Percentiles rank a stretch among this genome's conserved stretches.
Conservation (phyloP, 2,329 filamentous ascomycete species). For the Verticillium dahliae region DNA sequence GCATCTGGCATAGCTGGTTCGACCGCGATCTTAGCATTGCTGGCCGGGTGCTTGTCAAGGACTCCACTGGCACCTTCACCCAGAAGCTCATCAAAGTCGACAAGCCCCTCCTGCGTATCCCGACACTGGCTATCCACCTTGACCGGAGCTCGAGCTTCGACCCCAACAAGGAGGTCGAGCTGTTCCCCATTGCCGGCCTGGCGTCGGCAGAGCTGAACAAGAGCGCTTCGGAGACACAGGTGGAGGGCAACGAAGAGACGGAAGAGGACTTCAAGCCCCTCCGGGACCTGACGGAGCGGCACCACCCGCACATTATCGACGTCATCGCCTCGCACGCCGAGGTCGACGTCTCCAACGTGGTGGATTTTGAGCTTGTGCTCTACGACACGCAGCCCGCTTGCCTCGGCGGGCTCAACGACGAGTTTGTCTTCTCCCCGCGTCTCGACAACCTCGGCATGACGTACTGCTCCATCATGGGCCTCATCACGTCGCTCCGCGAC, state of each 20-base stretch:
- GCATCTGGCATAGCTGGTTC: conserved; percentile 98
- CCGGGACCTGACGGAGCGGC: conserved; percentile 70
- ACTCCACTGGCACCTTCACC: conserved; percentile 65
- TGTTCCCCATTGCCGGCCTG: conserved; percentile 88
- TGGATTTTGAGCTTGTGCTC: conserved; percentile 95
- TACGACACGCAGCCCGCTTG: conserved; percentile 92
- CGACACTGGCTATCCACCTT: conserved; percentile 89
- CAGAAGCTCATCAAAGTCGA: conserved; percentile 88
- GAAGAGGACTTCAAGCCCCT: conserved; percentile 62
- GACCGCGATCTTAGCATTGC: conserved; percentile 90
- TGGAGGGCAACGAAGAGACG: conserved; percentile 32
- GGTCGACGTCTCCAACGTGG: conserved; percentile 62
- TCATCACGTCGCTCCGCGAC: conserved; percentile 70
- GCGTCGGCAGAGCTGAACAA: conserved; percentile 84
- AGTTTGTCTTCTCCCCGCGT: conserved; percentile 93
- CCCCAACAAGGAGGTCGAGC: conserved; percentile 94
- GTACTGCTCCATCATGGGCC: conserved; percentile 79
- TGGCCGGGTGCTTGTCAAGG: conserved; percentile 76
- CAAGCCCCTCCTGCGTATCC: conserved; percentile 83
- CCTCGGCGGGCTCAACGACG: conserved; percentile 83
- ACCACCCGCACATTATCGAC: conserved; percentile 82
- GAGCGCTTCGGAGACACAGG: conserved; percentile 37
- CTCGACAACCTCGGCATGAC: conserved; percentile 97
- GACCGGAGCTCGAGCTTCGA: conserved; percentile 79
- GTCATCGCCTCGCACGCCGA: conserved; percentile 76